A percentile compares a stretch with the other conserved stretches of the same genome.
Evolutionary conservation across 768 basidiomycete species (phyloP).

Genomic region (Lactarius sanguifluus): DNA sequence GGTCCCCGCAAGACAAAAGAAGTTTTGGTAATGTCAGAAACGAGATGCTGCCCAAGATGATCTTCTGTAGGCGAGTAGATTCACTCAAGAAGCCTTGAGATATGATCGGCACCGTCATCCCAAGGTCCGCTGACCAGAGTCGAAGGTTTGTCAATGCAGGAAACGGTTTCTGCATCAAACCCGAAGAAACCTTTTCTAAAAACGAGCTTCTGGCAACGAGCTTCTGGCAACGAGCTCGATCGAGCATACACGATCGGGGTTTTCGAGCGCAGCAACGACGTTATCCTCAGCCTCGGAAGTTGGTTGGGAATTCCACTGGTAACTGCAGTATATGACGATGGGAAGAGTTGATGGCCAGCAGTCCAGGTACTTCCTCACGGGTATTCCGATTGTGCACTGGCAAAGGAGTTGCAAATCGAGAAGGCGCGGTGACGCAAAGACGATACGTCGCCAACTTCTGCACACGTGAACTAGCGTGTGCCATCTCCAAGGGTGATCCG

Average conservation of each 20-base stretch:
- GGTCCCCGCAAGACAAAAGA: not conserved
- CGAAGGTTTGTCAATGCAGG: not conserved
- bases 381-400: not conserved
- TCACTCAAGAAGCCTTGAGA: slow-evolving; percentile 2
- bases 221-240: not conserved
- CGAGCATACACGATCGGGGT: not conserved
- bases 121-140: not conserved
- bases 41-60: not conserved
- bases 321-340: not conserved
- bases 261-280: slow-evolving; percentile 1
- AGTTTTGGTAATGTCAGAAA: not conserved
- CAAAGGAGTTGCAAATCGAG: not conserved
- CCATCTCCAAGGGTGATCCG: not conserved
- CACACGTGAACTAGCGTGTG: not conserved
- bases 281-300: not conserved
- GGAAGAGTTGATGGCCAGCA: slow-evolving; percentile 8
- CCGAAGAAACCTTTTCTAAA: not conserved
- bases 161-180: not conserved
- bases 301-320: not conserved
- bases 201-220: not conserved
- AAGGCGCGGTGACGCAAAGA: not conserved
- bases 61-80: not conserved
- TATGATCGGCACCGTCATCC: not conserved
- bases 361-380: not conserved
- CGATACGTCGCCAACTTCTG: not conserved